Base-by-base conservation (phyloP, 495 filamentous ascomycete genomes). In the Penicillium steckii region DNA sequence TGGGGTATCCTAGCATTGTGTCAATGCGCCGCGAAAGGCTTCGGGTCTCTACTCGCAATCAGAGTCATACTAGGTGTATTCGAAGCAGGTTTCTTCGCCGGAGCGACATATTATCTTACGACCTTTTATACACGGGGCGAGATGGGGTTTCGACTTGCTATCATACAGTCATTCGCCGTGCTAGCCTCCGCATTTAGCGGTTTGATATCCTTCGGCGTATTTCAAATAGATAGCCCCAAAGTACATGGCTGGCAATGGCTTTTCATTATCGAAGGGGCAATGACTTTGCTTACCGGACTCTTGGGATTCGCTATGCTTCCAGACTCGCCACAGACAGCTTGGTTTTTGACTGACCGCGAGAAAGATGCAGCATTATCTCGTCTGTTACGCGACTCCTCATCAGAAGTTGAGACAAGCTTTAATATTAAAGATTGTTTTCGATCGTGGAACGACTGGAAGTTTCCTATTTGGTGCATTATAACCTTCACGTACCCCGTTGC, bases 101-200 rank as follows among this genome's bases (percentile, higher is more conserved):
- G 70, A 0, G 71, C 72, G 0, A 72, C 69, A 3, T 90, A 88
- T 58, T 89, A 88, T 55, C 77, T 84, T 17, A 72, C 73, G 0
- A 47, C 73, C 0, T 78, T 72, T 61, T 83, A 79, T 62, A 69
- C 66, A 0, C 79, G 87, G 10, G 80, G 79, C 3, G 85, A 89
- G 53, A 77, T 90, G 29, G 86, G 85, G 5, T 72, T 86, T 3
- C 83, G 87, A 1, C 74, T 91, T 1, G 83, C 84, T 24, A 79
- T 90, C 55, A 85, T 89, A 69, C 88, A 89, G 57, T 85, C 85
- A 1, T 85, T 85, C 6, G 80, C 78, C 23, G 83, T 82, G 24
- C 79, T 90, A 17, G 87, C 86, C 2, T 80, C 78, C 8, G 86
- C 85, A 2, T 89, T 69, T 71, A 79, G 51, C 29, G 86, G 86